phyloP scores from a whole-genome alignment of 2,329 filamentous ascomycete species.

The Plectosphaerella plurivora region DNA sequence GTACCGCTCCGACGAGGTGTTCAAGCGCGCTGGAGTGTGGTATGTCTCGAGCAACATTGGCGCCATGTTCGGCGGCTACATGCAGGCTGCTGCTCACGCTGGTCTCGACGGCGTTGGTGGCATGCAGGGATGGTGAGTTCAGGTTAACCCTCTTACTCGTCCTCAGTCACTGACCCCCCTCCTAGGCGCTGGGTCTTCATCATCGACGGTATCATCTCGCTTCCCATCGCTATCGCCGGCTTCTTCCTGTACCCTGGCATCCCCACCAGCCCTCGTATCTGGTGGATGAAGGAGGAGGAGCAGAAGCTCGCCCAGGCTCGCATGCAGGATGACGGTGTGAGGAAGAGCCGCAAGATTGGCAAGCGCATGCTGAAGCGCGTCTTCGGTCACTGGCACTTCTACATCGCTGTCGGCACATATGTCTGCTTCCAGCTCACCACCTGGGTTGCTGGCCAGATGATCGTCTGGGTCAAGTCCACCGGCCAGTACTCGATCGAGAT shows the following conservation, averaged over 20 bases:
- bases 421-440: constrained; percentile 16
- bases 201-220: constrained; percentile 28
- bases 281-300: constrained; percentile 21
- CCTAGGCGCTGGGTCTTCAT: constrained; percentile 27
- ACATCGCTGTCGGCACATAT: constrained; percentile 16
- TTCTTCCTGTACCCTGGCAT: constrained; percentile 26
- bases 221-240: constrained; percentile 24
- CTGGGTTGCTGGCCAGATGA: constrained; percentile 19
- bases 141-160: background rate
- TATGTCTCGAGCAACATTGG: constrained; percentile 41
- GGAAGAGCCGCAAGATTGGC: constrained; percentile 15
- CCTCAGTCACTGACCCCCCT: background rate
- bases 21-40: constrained; percentile 46
- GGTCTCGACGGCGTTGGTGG: constrained; percentile 37
- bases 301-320: constrained; percentile 20
- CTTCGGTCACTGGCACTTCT: constrained; percentile 20
- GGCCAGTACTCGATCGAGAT: constrained; percentile 16
- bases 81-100: constrained; percentile 41
- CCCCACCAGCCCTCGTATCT: constrained; percentile 19
- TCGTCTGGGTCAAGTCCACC: constrained; percentile 18
- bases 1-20: constrained; percentile 30
- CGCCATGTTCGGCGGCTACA: constrained; percentile 40
- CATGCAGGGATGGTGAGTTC: constrained; percentile 32
- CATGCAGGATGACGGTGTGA: constrained; percentile 20
- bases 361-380: constrained; percentile 20